These are phyloP conservation scores for Proliferodiscus dingleyae DNA, from an alignment of 2,329 filamentous ascomycete species.

Conservation along the genomic window DNA sequence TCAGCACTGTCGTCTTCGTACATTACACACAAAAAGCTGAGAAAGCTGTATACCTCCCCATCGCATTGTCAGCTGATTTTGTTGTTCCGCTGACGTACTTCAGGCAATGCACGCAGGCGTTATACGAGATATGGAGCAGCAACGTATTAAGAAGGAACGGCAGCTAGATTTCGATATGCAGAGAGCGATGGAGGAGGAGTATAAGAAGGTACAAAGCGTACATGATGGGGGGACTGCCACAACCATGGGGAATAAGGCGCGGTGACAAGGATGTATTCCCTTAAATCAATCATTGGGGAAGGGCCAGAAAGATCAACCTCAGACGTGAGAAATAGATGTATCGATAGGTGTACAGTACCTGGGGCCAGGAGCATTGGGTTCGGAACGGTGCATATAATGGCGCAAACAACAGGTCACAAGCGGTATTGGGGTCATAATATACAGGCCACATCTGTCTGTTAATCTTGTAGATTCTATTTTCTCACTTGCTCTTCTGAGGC, in stretches of 20 bases:
- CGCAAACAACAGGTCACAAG: too few species aligned
- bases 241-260: too few species aligned
- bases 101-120: slow-evolving; percentile 96
- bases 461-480: too few species aligned
- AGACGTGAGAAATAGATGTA: too few species aligned
- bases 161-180: slow-evolving; percentile 96
- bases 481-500: too few species aligned
- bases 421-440: too few species aligned
- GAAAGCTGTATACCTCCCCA: slow-evolving; percentile 58
- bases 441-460: too few species aligned
- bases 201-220: slow-evolving; percentile 82
- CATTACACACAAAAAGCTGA: slow-evolving; percentile 86
- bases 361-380: too few species aligned
- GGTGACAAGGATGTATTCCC: neutral
- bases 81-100: neutral
- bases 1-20: slow-evolving; percentile 74
- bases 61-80: neutral
- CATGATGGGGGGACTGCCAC: slow-evolving; percentile 39
- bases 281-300: neutral
- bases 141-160: slow-evolving; percentile 82
- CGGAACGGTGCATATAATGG: too few species aligned
- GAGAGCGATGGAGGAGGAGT: slow-evolving; percentile 76
- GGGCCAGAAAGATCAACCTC: too few species aligned
- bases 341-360: too few species aligned
- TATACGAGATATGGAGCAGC: slow-evolving; percentile 89